Conservation (phyloP, 192 early-diverging fungal species). For the Polychytrium aggregatum region DNA sequence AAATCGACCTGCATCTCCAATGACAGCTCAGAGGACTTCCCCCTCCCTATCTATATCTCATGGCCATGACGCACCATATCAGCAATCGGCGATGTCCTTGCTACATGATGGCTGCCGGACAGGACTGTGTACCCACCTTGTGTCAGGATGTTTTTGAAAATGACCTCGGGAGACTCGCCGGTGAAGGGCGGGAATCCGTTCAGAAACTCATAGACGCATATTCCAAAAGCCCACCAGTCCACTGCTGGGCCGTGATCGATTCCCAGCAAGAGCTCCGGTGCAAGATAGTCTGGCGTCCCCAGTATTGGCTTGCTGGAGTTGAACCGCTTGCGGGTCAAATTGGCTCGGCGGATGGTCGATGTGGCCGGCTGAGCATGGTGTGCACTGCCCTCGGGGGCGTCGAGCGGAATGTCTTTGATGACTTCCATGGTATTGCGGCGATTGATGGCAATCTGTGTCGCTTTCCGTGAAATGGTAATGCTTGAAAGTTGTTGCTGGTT, state of each 20-base stretch:
- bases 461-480: too few relatives aligned
- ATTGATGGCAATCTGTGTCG: not conserved
- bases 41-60: too few relatives aligned
- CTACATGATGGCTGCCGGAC: not conserved
- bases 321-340: not conserved
- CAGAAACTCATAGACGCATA: constrained; percentile 84
- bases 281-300: constrained; percentile 92
- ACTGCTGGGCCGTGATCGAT: constrained; percentile 74
- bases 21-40: too few relatives aligned
- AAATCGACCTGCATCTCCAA: too few relatives aligned
- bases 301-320: constrained; percentile 20
- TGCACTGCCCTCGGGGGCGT: too few relatives aligned
- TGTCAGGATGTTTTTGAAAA: constrained; percentile 79
- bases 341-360: not conserved
- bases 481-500: too few relatives aligned
- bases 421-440: not conserved
- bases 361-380: too few relatives aligned
- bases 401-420: not conserved
- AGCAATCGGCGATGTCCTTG: constrained; percentile 1
- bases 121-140: not conserved
- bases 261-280: constrained; percentile 83
- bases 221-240: constrained; percentile 94
- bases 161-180: constrained; percentile 72
- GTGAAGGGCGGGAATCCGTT: constrained; percentile 84
- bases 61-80: too few relatives aligned